A percentile compares a stretch with the other conserved stretches of the same genome.
Evolutionary conservation across 164 flowering plant species (phyloP).

Genomic region (Stephania yunnanensis): DNA sequence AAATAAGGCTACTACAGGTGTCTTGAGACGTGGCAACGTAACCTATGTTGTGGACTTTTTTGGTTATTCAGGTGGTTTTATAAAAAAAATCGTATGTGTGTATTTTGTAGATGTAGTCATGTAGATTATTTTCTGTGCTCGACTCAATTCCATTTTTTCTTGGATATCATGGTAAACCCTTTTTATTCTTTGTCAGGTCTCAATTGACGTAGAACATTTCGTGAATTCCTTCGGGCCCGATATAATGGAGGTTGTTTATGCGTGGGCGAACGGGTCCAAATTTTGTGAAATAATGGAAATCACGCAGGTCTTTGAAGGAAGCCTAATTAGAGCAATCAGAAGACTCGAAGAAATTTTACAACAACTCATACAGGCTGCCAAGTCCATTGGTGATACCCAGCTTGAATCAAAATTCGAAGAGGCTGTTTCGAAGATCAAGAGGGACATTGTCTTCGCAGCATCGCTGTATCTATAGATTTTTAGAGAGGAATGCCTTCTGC

Average conservation of each 20-base stretch:
- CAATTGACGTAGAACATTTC: constrained; percentile 83
- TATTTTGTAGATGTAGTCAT: background rate
- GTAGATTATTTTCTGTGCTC: background rate
- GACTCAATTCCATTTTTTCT: background rate
- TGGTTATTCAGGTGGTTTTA: too few species aligned
- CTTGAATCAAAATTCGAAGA: constrained; percentile 19
- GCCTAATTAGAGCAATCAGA: constrained; percentile 92
- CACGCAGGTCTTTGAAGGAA: constrained; percentile 89
- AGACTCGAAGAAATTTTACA: constrained; percentile 96
- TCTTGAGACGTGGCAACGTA: background rate
- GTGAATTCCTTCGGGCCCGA: constrained; percentile 83
- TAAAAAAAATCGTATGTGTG: background rate
- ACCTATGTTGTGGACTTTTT: background rate
- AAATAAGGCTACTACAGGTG: background rate
- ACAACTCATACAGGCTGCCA: constrained; percentile 82
- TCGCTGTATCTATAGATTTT: too few species aligned
- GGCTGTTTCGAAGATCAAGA: background rate
- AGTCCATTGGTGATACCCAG: constrained; percentile 84
- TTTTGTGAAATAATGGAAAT: constrained; percentile 76
- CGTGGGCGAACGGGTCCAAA: constrained; percentile 93
- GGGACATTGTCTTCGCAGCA: background rate
- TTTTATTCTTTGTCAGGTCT: constrained; percentile 42
- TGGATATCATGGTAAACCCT: background rate
- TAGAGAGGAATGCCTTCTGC: too few species aligned
- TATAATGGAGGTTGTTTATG: constrained; percentile 92